Evolutionary conservation across 208 protist genomes (phyloP).

Genomic region (Leishmania mexicana): DNA sequence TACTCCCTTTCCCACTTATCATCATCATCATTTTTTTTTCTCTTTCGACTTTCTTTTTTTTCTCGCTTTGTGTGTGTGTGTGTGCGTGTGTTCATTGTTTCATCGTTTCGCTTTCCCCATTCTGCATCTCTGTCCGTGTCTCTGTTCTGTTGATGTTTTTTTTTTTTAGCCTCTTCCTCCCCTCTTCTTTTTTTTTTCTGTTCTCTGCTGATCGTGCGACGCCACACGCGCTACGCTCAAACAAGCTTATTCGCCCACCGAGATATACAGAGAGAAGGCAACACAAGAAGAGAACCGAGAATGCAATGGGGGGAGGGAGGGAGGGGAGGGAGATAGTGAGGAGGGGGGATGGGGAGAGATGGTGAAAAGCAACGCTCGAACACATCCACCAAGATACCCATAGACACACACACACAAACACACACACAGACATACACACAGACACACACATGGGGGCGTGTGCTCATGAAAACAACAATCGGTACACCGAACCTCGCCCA

Average conservation of each 20-base stretch:
- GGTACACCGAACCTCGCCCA: constrained; percentile 1
- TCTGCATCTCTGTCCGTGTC: neutral
- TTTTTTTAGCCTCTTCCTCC: neutral
- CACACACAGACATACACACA: neutral
- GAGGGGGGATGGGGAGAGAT: neutral
- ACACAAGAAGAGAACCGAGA: too few species aligned
- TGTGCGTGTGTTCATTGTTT: neutral
- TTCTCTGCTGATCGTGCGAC: neutral
- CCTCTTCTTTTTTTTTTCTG: too few species aligned
- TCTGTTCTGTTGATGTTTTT: neutral
- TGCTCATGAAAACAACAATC: neutral
- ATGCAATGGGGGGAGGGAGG: neutral
- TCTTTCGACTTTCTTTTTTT: neutral
- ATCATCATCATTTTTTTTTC: constrained; percentile 7
- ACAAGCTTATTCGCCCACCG: neutral
- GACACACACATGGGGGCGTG: neutral
- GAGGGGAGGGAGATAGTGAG: neutral
- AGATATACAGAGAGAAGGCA: neutral
- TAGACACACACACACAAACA: neutral
- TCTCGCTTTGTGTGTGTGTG: neutral
- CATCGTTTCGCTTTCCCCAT: neutral
- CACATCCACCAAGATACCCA: neutral
- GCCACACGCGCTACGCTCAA: neutral
- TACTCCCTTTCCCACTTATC: neutral
- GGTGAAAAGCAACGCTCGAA: neutral